Evolutionary conservation across 192 early-diverging fungal species (phyloP), one percentile per base, ranked within the genome.

Genomic region (Coemansia interrupta): DNA sequence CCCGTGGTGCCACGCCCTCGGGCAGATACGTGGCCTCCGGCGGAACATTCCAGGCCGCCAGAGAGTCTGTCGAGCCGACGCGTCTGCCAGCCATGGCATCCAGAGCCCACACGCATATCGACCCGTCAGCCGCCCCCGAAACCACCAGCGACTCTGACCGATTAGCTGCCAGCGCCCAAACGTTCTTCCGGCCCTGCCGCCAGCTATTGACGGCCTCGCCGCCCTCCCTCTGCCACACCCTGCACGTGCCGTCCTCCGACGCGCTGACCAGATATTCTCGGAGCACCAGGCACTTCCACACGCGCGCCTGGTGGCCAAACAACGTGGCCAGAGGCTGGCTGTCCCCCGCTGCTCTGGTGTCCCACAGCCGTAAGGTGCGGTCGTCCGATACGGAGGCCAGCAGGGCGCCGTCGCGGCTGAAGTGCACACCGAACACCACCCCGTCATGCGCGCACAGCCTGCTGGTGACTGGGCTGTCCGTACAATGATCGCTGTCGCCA

Each of bases 41-140:
- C 11, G 73, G 73, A 24, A 73, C 18, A 2, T 30, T 17, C 8
- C 46, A 43, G 8, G 54, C 42, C 3, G 48, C 40, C 9, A 82
- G 63, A 36, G 61, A 61, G 11, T 66, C 58, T 26, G 76, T 67
- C 15, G 61, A 63, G 42, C 66, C 63, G 66, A 59, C 26, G 3
- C 12, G 29, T 2, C 26, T 43, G 18, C 39, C 43, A 3, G 40
- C 29, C 1, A 56, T 8, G 0, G 52, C 49, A 4, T 56, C 60
- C 23, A 89, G 54, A 9, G 83, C 77, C 89, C 91, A 93, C 1
- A 91, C 61, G 11, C 87, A 81, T 41, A 95, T 80, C 4, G 89
- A 91, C 1, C 88, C 84, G 66, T 95, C 92, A 24, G 85, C 85
- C 0, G 90, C 92, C 18, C 92, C 92, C 5, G 88, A 87, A 5